Base-by-base conservation (phyloP, 495 filamentous ascomycete genomes). In the Cairneyella variabilis region DNA sequence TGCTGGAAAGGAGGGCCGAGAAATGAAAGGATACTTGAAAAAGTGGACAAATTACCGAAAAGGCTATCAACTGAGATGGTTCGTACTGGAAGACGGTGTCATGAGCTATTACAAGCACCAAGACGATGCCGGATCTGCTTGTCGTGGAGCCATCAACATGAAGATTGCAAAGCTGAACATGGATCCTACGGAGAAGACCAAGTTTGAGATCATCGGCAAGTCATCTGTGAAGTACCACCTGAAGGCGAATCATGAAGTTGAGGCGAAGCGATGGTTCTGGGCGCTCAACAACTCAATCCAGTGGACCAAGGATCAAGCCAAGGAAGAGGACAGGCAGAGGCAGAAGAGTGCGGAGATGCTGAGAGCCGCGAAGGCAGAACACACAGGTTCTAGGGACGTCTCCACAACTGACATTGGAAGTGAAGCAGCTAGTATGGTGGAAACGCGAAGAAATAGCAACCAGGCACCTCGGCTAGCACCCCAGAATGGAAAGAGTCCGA, bases 1-100 rank as follows among this genome's bases (percentile, higher is more conserved):
- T 49, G 84, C 84, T 38, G 83, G 85, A 7, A 93, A 91, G 58
- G 93, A 98, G 55, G 83, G 85, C 9, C 82, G 91, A 39, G 93
- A 97, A 67, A 97, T 97, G 90, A 96, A 91, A 70, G 93, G 93
- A 8, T 98, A 97, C 66, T 73, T 98, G 51, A 96, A 96, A 68
- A 98, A 98, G 64, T 98, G 93, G 93, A 97, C 93, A 18, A 98
- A 98, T 62, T 98, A 98, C 66, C 90, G 91, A 8, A 89, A 83
- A 62, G 93, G 93, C 3, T 97, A 93, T 71, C 96, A 98, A 71
- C 71, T 98, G 47, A 79, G 93, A 42, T 98, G 92, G 91, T 98
- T 98, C 68, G 95, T 97, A 0, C 77, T 98, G 20, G 93, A 98
- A 61, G 95, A 97, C 64, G 93, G 93, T 14, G 95, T 98, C 16